Evolutionary conservation across 2,329 filamentous ascomycete species (phyloP), one percentile per base, ranked within the genome.

Genomic region (Didymella pomorum): DNA sequence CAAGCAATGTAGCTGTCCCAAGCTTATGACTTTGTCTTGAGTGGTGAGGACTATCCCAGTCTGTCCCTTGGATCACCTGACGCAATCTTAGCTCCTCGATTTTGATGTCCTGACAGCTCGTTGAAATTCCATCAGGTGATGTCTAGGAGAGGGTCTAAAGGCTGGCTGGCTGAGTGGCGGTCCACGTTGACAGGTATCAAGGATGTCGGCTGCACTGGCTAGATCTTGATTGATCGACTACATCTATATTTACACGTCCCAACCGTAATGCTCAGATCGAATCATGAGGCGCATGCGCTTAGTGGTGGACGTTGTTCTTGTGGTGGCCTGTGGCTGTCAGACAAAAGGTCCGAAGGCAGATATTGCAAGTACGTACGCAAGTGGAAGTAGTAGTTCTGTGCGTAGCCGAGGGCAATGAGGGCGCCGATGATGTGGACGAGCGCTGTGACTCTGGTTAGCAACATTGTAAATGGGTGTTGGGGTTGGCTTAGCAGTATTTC

Each of bases 271-370:
- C 64, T 65, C 64, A 53, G 37, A 43, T 49, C 18, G 25, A 46
- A 37, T 54, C 55, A 41, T 55, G 12, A 25, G 41, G 20, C 41
- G 49, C 50, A 47, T 21, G 58, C 61, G 63, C 70, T 70, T 96
- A 99, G 86, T 99, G 95, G 86, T 99, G 96, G 86, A 92, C 91
- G 82, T 99, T 96, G 90, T 99, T 98, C 91, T 99, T 99, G 91
- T 98, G 94, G 88, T 99, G 94, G 75, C 95, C 95, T 99, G 71
- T 53, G 52, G 44, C 60, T 53, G 56, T 68, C 29, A 66, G 64
- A 76, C 65, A 62, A 35, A 43, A 29, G 20, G 25, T 39, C 58
- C 41, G 39, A 20, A 37, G 9, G 35, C 60, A 20, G 10, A 23
- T 14, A 20, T 21, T 20, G 39, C 57, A 23, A 29, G 20, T 48